phyloP scores from a whole-genome alignment of 176 grass and related monocot genomes.

The Themeda triandra region DNA sequence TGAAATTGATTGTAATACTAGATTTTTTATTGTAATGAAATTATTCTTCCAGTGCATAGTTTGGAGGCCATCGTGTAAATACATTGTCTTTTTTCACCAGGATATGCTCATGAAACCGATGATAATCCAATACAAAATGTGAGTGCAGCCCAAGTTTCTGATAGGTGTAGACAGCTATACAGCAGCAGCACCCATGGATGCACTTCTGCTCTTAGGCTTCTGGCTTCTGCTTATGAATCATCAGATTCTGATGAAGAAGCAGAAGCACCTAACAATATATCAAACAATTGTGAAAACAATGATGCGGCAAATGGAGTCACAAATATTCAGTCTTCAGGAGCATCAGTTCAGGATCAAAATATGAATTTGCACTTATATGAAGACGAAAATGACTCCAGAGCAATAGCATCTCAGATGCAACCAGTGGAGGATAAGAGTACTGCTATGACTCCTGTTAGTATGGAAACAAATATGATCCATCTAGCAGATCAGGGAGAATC shows the following conservation, averaged over 20 bases:
- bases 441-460: slow-evolving; percentile 28
- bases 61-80: slow-evolving; percentile 15
- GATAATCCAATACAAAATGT: slow-evolving; percentile 21
- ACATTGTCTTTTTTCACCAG: slow-evolving; percentile 32
- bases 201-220: slow-evolving; percentile 75
- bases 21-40: not conserved
- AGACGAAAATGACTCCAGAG: slow-evolving; percentile 32
- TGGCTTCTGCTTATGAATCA: slow-evolving; percentile 79
- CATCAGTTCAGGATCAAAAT: slow-evolving; percentile 19
- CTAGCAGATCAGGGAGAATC: slow-evolving; percentile 24
- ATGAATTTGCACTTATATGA: slow-evolving; percentile 26
- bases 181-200: slow-evolving; percentile 28
- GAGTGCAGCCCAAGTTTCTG: slow-evolving; percentile 52
- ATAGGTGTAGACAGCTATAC: slow-evolving; percentile 47
- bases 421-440: slow-evolving; percentile 22
- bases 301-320: slow-evolving; percentile 18
- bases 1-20: not conserved
- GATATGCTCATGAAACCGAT: slow-evolving; percentile 28
- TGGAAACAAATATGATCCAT: slow-evolving; percentile 22
- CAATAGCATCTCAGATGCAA: slow-evolving; percentile 15
- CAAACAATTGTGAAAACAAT: slow-evolving; percentile 32
- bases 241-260: slow-evolving; percentile 79
- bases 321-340: slow-evolving; percentile 16
- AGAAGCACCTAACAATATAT: slow-evolving; percentile 40
- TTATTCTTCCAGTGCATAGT: slow-evolving; percentile 13